These are phyloP conservation scores for Xylaria sp. DNA, from an alignment of 2,329 filamentous ascomycete genomes.

Conservation along the genomic window DNA sequence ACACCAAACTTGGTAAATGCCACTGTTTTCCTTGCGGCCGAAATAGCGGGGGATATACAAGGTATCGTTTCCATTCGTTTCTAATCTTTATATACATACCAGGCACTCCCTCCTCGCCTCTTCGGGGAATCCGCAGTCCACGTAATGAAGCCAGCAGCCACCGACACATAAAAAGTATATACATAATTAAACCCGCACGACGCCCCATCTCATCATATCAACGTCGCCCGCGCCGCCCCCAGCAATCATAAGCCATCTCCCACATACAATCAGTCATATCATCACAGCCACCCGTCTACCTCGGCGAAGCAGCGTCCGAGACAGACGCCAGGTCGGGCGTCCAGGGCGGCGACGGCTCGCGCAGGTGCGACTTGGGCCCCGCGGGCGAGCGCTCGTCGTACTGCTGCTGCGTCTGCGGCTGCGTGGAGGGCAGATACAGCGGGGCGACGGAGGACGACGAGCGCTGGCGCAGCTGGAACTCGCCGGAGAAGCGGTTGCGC, in stretches of 20 bases:
- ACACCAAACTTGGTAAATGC: too few relatives aligned
- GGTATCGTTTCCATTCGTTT: too few relatives aligned
- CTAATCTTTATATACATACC: too few relatives aligned
- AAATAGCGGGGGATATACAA: too few relatives aligned
- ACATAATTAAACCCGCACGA: too few relatives aligned
- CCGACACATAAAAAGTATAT: too few relatives aligned
- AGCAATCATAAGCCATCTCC: not conserved
- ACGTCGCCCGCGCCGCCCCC: not conserved
- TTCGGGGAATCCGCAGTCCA: too few relatives aligned
- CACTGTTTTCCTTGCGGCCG: too few relatives aligned
- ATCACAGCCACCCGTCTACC: not conserved
- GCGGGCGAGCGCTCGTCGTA: not conserved
- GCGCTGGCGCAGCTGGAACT: slow-evolving; percentile 27
- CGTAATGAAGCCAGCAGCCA: too few relatives aligned
- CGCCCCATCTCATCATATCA: not conserved
- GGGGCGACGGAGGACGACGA: slow-evolving; percentile 27
- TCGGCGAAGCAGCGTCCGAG: slow-evolving; percentile 15
- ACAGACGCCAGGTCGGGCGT: slow-evolving; percentile 25
- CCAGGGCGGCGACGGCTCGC: slow-evolving; percentile 28
- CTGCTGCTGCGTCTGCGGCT: not conserved
- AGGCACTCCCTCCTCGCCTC: too few relatives aligned
- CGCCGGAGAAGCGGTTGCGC: slow-evolving; percentile 21
- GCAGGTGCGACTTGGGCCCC: not conserved
- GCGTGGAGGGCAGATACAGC: slow-evolving; percentile 22
- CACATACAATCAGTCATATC: not conserved